Conservation (phyloP, 148 eudicot species). For the Cornus florida region DNA sequence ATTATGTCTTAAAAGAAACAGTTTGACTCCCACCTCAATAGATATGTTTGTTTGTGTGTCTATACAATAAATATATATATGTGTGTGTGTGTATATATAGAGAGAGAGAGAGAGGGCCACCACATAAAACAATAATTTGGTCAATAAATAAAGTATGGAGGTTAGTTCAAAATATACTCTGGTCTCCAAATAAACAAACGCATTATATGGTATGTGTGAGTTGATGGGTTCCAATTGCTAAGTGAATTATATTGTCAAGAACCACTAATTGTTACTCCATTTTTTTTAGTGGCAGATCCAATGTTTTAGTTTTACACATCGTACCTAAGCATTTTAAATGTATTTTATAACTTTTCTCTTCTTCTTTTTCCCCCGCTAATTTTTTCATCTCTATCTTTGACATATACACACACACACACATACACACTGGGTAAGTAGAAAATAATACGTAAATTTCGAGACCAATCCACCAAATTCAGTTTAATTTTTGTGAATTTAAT, state of each 20-base stretch:
- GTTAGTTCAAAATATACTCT: not conserved
- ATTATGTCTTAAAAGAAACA: not conserved
- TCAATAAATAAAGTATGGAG: slow-evolving; percentile 1
- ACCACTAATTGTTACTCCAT: not conserved
- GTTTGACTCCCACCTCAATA: slow-evolving; percentile 2
- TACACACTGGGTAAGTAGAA: too few relatives aligned
- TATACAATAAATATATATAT: too few relatives aligned
- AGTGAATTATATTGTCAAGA: not conserved
- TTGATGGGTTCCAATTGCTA: not conserved
- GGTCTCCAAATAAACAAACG: not conserved
- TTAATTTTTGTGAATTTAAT: too few relatives aligned
- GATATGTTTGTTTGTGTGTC: not conserved
- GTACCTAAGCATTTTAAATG: too few relatives aligned
- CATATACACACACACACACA: too few relatives aligned
- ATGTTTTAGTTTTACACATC: not conserved
- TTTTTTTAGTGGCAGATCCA: slow-evolving; percentile 1
- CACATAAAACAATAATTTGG: not conserved
- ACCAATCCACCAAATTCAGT: too few relatives aligned
- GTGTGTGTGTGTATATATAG: not conserved
- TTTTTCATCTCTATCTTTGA: too few relatives aligned
- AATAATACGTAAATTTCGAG: too few relatives aligned
- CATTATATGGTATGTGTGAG: not conserved
- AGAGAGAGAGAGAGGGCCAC: not conserved
- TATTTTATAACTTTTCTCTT: too few relatives aligned
- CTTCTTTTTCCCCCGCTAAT: too few relatives aligned